Evolutionary conservation across 169 alveolate genomes (phyloP), one percentile per base, ranked within the genome.

Genomic region (Eimeria falciformis): DNA sequence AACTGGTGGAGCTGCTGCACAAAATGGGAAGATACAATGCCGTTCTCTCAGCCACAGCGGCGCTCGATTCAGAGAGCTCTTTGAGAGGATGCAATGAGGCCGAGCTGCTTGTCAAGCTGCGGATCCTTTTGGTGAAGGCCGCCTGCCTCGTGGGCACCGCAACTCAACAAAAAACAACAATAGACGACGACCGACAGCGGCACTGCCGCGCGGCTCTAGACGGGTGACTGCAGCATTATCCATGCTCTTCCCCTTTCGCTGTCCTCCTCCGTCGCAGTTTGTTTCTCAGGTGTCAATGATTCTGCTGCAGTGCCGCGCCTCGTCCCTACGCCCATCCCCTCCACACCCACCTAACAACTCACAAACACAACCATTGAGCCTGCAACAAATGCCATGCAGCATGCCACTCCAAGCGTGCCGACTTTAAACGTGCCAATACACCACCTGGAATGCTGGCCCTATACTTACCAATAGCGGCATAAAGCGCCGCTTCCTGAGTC

Each of bases 1-100:
- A 37, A 56, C 83, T 71, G 56, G 27, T 71, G 83, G 56, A 33
- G 83, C 55, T 71, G 83, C 83, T 71, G 55, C 83, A 37, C 5
- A 17, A 12, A 56, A 14, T 71, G 29, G 83, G 83, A 56, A 40
- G 83, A 25, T 23, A 14, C 17, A 7, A 5, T 29, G 83, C 83
- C 29, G 83, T 25, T 5, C n/a, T 71, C 14, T 27, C 50, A 5
- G 83, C 83, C 29, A 46, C 83, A 40, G 83, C 83, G 46, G 9
- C 25, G 27, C 37, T 40, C 23, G 25, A n/a, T 11, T 17, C 25
- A 12, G 56, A 14, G 6, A 1, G 1, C 0, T 7, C 21, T 25
- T 6, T 71, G 11, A 25, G 11, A 71, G 83, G 83, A 11, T 43
- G 37, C 77, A 33, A 21, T 3, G n/a, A 11, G 7, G 17, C 65